Conservation (phyloP, 192 early-diverging fungal genomes). For the Glomus cerebriforme region DNA sequence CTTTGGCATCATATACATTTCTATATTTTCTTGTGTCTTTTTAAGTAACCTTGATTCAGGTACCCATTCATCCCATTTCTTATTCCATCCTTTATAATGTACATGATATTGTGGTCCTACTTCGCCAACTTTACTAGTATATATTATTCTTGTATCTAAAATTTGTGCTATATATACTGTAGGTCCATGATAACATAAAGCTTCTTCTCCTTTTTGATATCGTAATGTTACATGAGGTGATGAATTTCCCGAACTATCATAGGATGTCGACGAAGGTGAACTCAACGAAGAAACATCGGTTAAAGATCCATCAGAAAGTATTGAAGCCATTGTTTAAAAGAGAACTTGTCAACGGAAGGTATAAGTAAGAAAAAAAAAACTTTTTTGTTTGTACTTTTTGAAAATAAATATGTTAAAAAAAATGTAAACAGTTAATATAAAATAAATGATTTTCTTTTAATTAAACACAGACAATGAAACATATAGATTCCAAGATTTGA, state of each 20-base stretch:
- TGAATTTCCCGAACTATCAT: not conserved
- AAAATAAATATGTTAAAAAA: not conserved
- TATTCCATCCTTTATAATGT: constrained; percentile 99
- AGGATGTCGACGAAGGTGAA: not conserved
- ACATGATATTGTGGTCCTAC: constrained; percentile 88
- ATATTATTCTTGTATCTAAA: constrained; percentile 63
- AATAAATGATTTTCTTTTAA: too few species aligned
- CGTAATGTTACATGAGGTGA: not conserved
- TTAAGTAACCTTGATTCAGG: constrained; percentile 86
- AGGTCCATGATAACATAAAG: constrained; percentile 19
- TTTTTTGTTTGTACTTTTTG: not conserved
- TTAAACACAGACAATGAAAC: too few species aligned
- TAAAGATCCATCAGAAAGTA: not conserved
- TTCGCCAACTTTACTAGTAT: constrained; percentile 60
- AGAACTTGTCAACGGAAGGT: not conserved
- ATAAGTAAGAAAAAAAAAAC: not conserved
- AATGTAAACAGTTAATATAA: too few species aligned
- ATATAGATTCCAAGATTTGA: too few species aligned
- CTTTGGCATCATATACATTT: not conserved
- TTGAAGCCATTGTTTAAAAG: not conserved
- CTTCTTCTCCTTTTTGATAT: constrained; percentile 37
- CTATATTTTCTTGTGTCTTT: constrained; percentile 79
- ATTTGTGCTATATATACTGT: constrained; percentile 8
- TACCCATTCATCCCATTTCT: constrained; percentile 99
- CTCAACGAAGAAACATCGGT: not conserved